These are phyloP conservation scores for Diaporthe capsici DNA, from an alignment of 2,329 filamentous ascomycete genomes.

Conservation along the genomic window DNA sequence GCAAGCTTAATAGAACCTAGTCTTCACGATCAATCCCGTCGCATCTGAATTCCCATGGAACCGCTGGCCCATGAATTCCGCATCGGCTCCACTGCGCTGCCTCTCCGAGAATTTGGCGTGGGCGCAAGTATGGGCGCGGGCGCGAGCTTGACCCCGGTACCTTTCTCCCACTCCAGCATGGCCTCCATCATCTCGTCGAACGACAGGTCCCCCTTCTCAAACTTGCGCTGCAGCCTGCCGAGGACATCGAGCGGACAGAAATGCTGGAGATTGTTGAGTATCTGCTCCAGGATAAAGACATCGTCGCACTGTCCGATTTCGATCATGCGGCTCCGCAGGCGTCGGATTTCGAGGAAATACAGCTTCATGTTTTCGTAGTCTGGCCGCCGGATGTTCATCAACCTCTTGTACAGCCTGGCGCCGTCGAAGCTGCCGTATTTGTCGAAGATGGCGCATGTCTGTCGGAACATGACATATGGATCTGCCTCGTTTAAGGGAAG, in stretches of 20 bases:
- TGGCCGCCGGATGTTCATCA: neutral
- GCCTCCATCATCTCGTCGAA: constrained; percentile 10
- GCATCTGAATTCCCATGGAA: neutral
- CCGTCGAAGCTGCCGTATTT: neutral
- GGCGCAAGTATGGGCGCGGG: neutral
- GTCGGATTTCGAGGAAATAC: neutral
- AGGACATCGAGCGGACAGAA: neutral
- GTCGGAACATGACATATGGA: neutral
- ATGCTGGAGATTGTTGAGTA: neutral
- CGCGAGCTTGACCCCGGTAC: neutral
- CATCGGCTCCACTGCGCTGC: neutral
- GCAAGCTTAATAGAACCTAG: neutral
- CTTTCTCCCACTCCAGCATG: neutral
- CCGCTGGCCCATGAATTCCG: constrained; percentile 12
- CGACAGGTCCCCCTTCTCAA: neutral
- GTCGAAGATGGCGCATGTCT: constrained; percentile 9
- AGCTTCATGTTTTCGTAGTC: constrained; percentile 3
- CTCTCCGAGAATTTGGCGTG: neutral
- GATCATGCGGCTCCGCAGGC: constrained; percentile 13
- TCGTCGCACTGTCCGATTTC: constrained; percentile 21
- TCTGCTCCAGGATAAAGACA: constrained; percentile 3
- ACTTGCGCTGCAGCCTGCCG: neutral
- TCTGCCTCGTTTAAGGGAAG: neutral
- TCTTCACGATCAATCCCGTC: neutral
- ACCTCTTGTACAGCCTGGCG: neutral